phyloP scores from a whole-genome alignment of 2,329 filamentous ascomycete genomes.

The Myrmaecium sp. region DNA sequence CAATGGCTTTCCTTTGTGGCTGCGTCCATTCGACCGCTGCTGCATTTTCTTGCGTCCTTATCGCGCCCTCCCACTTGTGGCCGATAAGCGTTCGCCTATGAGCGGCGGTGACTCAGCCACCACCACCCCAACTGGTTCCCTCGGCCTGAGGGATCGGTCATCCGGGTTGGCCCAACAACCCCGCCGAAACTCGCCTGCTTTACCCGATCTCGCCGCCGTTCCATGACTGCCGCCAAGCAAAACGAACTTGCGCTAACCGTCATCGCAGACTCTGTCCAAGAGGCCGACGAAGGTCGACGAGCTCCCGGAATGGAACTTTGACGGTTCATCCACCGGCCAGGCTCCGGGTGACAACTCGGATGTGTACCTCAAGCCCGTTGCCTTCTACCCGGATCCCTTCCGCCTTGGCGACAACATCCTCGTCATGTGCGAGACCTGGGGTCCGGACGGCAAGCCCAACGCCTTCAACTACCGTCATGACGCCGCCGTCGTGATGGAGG shows the following conservation, averaged over 20 bases:
- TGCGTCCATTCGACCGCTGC: not conserved
- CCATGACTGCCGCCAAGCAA: conserved; percentile 4
- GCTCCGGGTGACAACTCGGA: conserved; percentile 92
- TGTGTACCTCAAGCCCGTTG: conserved; percentile 84
- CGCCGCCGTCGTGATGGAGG: conserved; percentile 74
- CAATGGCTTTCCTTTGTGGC: conserved; percentile 2
- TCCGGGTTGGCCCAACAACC: conserved; percentile 3
- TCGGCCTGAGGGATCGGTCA: not conserved
- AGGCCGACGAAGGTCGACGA: conserved; percentile 41
- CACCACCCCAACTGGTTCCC: not conserved
- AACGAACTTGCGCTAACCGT: too few species aligned
- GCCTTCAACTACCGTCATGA: conserved; percentile 98
- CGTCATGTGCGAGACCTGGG: conserved; percentile 89
- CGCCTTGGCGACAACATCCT: conserved; percentile 79
- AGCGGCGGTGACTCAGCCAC: not conserved
- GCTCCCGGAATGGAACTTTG: conserved; percentile 66
- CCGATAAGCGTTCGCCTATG: not conserved
- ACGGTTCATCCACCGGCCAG: conserved; percentile 82
- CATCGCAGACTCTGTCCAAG: conserved; percentile 43
- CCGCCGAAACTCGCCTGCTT: conserved; percentile 5
- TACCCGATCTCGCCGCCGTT: conserved; percentile 2
- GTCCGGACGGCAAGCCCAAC: conserved; percentile 86
- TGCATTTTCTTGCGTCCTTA: too few species aligned
- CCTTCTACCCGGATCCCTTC: conserved; percentile 85
- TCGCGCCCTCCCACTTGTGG: too few species aligned